Evolutionary conservation across 2,329 filamentous ascomycete genomes (phyloP), one percentile per base, ranked within the genome.

Genomic region (Neonectria punicea): DNA sequence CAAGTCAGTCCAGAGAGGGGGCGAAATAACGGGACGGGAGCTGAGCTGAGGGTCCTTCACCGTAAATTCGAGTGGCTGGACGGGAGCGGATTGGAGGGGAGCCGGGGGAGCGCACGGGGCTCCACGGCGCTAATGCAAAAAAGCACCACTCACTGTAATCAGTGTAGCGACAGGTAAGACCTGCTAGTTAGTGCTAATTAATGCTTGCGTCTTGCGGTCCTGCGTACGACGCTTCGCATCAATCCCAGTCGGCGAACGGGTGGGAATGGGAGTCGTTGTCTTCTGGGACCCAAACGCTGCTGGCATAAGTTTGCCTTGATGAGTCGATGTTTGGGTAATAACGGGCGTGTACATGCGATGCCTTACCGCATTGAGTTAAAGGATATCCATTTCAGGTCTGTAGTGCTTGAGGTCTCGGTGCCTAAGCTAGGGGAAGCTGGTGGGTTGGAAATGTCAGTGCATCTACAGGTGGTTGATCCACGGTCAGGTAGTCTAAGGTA

Each of bases 11-110:
- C 28, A 8, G 16, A 34, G 30, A 18, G 22, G 20, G 25, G 11
- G 20, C 25, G 28, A 25, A 49, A 11, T 20, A 28, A 14, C 43
- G 28, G 55, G 39, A 20, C 39, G n/a, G n/a, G 39, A 18, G 16
- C 39, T 43, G 39, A 39, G 36, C 36, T 39, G 36, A 39, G 36
- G 36, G 36, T 39, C 64, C 49, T 58, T 70, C 69, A 74, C 74
- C 70, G 73, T 73, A 73, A 76, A 76, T 75, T 75, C 73, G 67
- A 73, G 73, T 74, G 74, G 74, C 74, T 76, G 74, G 74, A 66
- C 36, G 41, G 18, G 39, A 44, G 39, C 41, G 49, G 50, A 61
- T 53, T 39, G 58, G 39, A 20, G 32, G 50, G 16, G 14, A n/a
- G 1, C 36, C 14, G 36, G 36, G 36, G 25, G 25, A 6, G 5